Percentiles rank a stretch among this genome's conserved stretches.
phyloP scores from a whole-genome alignment of 2,329 filamentous ascomycete genomes.

The Sclerotinia trifoliorum region DNA sequence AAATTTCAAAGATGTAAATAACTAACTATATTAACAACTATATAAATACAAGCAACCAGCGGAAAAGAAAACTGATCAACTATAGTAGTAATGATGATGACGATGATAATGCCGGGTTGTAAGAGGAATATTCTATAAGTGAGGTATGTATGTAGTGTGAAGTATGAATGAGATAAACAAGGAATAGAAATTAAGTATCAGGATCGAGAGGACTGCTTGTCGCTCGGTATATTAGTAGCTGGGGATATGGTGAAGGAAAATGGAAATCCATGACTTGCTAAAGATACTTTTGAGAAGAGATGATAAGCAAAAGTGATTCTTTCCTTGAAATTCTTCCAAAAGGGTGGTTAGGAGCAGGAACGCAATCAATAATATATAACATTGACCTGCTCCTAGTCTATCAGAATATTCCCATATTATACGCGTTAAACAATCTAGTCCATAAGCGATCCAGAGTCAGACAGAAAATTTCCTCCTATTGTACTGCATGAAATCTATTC shows the following conservation, averaged over 20 bases:
- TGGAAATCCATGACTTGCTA: background rate
- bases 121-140: too few species aligned
- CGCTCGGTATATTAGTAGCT: background rate
- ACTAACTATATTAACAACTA: too few species aligned
- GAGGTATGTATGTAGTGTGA: too few species aligned
- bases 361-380: background rate
- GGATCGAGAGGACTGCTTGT: background rate
- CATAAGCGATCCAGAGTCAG: background rate
- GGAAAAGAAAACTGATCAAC: too few species aligned
- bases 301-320: background rate
- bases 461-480: background rate
- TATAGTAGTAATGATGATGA: too few species aligned
- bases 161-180: too few species aligned
- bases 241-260: background rate
- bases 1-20: too few species aligned
- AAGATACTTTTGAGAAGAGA: background rate
- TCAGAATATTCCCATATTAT: background rate
- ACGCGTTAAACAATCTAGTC: background rate
- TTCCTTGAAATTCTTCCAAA: background rate
- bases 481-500: constrained; percentile 25
- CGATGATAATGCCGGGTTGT: too few species aligned
- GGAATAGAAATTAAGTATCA: too few species aligned
- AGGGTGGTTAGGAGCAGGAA: background rate
- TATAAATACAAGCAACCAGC: too few species aligned
- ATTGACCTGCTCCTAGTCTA: background rate